Base-by-base conservation (phyloP, 257 asterid species). In the Lycium barbarum region DNA sequence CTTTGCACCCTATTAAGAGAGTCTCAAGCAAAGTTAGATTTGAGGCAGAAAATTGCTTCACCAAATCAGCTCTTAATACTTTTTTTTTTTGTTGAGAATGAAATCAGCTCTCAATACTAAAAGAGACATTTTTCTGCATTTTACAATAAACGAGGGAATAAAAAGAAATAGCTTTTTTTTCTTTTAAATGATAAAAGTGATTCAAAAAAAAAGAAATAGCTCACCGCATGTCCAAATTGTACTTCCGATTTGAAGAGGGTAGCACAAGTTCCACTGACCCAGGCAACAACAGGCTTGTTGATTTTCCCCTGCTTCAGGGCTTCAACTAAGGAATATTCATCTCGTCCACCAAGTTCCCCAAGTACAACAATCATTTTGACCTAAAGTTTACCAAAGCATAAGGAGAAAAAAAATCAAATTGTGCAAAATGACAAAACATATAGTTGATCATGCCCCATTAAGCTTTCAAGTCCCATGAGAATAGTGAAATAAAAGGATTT, bases 201-300 rank as follows among this genome's bases (percentile, higher is more conserved):
- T 26, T 26, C 33, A 26, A 26, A 26, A 26, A 26, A 26, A 85
- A 55, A 62, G 36, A 36, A 87, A 70, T 79, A 73, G 88, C 97
- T 93, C 89, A 97, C 98, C 92, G 99, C 99, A 87, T 97, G 99
- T 85, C 99, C 99, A 87, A 97, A 97, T 88, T 97, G 99, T 61
- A 97, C 99, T 95, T 97, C 99, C 5, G 99, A 97, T 86, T 95
- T 97, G 91, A 97, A 97, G 87, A 97, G 99, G 71, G 74, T 95
- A 38, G 99, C 99, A 84, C 99, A 96, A 80, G 99, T 96, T 85
- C 99, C 99, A 80, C 99, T 96, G 88, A 96, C 99, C 99, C 99
- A 96, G 82, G 99, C 99, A 86, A 92, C 98, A 65, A 96, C 98
- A 54, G 99, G 98, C 88, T 95, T 96, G 90, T 84, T 95, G 86